phyloP scores from a whole-genome alignment of 2,329 filamentous ascomycete genomes.

The Dothideomycetidae sp. region DNA sequence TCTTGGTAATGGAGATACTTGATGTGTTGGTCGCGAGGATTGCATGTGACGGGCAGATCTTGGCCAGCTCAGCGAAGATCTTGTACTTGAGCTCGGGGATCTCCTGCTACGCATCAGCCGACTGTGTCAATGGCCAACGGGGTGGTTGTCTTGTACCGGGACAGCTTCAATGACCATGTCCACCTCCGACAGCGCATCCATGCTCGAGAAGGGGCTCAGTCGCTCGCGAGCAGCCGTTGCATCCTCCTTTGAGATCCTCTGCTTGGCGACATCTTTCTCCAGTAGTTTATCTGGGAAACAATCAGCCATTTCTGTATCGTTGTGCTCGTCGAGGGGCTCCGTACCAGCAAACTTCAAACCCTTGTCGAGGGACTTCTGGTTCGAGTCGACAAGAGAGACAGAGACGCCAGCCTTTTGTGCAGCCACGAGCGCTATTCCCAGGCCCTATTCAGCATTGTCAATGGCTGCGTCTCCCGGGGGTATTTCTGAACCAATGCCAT shows the following conservation, averaged over 20 bases:
- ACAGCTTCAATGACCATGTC: constrained; percentile 98
- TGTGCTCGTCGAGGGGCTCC: constrained; percentile 27
- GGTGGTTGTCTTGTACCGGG: constrained; percentile 35
- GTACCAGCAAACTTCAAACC: constrained; percentile 79
- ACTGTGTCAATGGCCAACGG: constrained; percentile 1
- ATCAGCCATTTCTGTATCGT: no score
- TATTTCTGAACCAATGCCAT: constrained; percentile 19
- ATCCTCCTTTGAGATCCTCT: constrained; percentile 67
- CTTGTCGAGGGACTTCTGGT: constrained; percentile 73
- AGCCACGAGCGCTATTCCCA: constrained; percentile 91
- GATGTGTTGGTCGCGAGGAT: constrained; percentile 96
- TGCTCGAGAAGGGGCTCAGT: constrained; percentile 53
- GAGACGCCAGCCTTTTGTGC: constrained; percentile 70
- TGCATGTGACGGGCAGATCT: constrained; percentile 68
- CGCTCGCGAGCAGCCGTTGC: constrained; percentile 59
- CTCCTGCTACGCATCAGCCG: constrained; percentile 35
- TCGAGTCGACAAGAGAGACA: constrained; percentile 74
- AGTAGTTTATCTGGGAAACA: constrained; percentile 87
- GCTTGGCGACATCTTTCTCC: constrained; percentile 80
- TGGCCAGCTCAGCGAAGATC: constrained; percentile 72
- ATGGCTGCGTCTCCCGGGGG: constrained; percentile 6
- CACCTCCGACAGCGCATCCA: constrained; percentile 65
- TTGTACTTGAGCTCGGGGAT: constrained; percentile 74
- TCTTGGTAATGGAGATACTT: constrained; percentile 94
- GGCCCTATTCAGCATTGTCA: constrained; percentile 45